Evolutionary conservation across 140 eudicot species (phyloP), one percentile per base, ranked within the genome.

Genomic region (Erigeron philadelphicus): DNA sequence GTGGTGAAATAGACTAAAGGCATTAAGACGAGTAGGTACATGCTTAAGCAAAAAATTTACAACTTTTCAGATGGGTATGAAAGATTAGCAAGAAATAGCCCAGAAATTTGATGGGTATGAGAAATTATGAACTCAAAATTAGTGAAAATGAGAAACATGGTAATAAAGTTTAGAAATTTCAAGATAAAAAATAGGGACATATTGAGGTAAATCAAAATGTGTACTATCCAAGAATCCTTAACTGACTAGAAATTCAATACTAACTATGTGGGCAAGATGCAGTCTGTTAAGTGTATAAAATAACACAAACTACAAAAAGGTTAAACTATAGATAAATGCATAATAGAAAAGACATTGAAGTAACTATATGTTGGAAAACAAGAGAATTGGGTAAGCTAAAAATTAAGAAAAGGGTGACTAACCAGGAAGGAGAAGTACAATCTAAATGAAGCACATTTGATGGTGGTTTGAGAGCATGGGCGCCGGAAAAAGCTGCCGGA

Each of bases 401-500:
- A 38, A 46, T 47, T 31, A 12, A 15, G 43, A 31, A 31, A 31
- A 31, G 4, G 38, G 38, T 31, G 38, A 31, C 38, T 31, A 31
- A 31, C 38, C 38, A 31, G 0, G 38, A 31, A 31, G 38, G 38
- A 31, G 38, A 31, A 31, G 38, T 31, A 31, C 1, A 31, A 31
- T 31, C 38, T 31, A 31, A 31, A 31, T 31, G 38, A 31, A 31
- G 3, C 38, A 31, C 38, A 31, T 31, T 31, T 31, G 4, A 0
- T 31, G 38, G 38, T 31, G 38, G 38, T 31, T 31, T 31, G 38
- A 31, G 38, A 1, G 0, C 38, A 31, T 31, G 38, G 38, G 3
- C 38, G 38, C 38, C 38, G 38, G 38, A 31, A 31, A 31, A 1
- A 15, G 71, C 9, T 61, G 64, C 73, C 73, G 77, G 81, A 77